Evolutionary conservation across 768 basidiomycete species (phyloP).

Genomic region (Coprinopsis sp.): DNA sequence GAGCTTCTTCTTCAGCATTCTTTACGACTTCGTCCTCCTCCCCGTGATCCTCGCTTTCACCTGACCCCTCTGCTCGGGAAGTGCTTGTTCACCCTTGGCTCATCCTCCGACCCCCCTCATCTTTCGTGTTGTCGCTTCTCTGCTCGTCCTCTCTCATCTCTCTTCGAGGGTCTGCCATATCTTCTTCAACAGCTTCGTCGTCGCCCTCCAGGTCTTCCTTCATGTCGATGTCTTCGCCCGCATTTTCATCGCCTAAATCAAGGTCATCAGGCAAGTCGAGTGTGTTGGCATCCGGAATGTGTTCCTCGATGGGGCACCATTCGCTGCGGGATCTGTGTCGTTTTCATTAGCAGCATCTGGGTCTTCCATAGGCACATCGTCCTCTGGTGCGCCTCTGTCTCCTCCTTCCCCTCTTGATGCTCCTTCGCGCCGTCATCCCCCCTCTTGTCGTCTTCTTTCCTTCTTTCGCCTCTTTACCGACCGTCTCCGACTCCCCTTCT

Average conservation of each 20-base stretch:
- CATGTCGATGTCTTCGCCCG: slow-evolving; percentile 5
- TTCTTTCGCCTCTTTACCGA: slow-evolving; percentile 67
- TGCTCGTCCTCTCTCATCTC: slow-evolving; percentile 19
- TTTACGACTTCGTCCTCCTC: slow-evolving; percentile 32
- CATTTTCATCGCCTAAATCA: slow-evolving; percentile 45
- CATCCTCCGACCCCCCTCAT: too few relatives aligned
- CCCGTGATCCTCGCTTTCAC: slow-evolving; percentile 24
- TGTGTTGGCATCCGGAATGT: slow-evolving; percentile 72
- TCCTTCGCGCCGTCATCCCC: slow-evolving; percentile 11
- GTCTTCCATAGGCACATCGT: slow-evolving; percentile 17
- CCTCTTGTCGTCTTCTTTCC: slow-evolving; percentile 20
- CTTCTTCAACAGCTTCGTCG: slow-evolving; percentile 24
- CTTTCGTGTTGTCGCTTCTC: slow-evolving; percentile 27
- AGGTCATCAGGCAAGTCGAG: slow-evolving; percentile 90
- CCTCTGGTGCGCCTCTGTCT: slow-evolving; percentile 13
- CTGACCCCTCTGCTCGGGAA: too few relatives aligned
- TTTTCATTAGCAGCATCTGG: slow-evolving; percentile 35
- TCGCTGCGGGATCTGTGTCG: slow-evolving; percentile 39
- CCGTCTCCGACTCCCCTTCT: slow-evolving; percentile 58
- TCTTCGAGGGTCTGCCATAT: slow-evolving; percentile 30
- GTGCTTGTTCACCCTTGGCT: too few relatives aligned
- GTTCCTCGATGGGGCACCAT: slow-evolving; percentile 73
- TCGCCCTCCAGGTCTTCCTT: slow-evolving; percentile 52
- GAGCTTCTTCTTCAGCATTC: slow-evolving; percentile 42
- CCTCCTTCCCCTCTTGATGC: slow-evolving; percentile 9